Evolutionary conservation across 805 yeast species (phyloP).

Genomic region (Torulaspora delbrueckii): DNA sequence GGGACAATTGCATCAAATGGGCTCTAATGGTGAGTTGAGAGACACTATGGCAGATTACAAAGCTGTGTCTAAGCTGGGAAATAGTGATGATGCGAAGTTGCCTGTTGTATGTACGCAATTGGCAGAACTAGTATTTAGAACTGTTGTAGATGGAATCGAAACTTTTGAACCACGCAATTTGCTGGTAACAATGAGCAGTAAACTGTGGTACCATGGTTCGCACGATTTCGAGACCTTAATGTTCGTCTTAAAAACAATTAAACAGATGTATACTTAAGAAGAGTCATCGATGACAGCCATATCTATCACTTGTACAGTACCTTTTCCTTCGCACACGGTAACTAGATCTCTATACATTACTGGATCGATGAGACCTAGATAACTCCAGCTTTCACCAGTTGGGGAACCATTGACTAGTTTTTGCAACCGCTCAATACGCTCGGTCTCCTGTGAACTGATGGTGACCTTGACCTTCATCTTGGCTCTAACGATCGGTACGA

Average conservation of each 20-base stretch:
- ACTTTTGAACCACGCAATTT: conserved; percentile 19
- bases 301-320: conserved; percentile 70
- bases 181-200: conserved; percentile 43
- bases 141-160: conserved; percentile 5
- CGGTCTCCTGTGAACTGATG: conserved; percentile 44
- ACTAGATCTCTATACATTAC: conserved; percentile 70
- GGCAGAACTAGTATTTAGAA: conserved; percentile 29
- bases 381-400: conserved; percentile 46
- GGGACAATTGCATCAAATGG: conserved; percentile 8
- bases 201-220: conserved; percentile 39
- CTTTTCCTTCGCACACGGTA: conserved; percentile 53
- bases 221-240: conserved; percentile 44
- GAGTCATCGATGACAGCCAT: conserved; percentile 76
- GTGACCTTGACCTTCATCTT: conserved; percentile 80
- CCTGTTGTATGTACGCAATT: conserved; percentile 46
- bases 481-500: conserved; percentile 91
- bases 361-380: conserved; percentile 76
- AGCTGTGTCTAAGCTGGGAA: conserved; percentile 45
- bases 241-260: conserved; percentile 38
- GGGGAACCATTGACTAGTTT: conserved; percentile 42
- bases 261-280: conserved; percentile 23
- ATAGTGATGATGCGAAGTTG: conserved; percentile 43
- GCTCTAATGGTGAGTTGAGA: conserved; percentile 15
- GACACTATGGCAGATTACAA: conserved; percentile 39
- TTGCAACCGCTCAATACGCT: conserved; percentile 39